phyloP scores from a whole-genome alignment of 257 asterid genomes.

The Lantana camara region DNA sequence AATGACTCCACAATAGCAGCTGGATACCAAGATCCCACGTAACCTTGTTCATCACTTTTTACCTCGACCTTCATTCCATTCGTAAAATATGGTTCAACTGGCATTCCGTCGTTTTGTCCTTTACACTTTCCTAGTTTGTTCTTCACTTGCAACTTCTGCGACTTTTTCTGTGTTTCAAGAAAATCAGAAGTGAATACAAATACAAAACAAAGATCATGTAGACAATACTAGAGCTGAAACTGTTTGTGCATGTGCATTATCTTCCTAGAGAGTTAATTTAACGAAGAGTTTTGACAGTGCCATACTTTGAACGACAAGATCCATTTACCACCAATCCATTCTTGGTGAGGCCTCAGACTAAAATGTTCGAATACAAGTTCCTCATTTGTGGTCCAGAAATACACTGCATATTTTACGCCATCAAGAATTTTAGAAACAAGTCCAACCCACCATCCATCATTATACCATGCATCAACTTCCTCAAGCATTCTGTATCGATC shows the following conservation, averaged over 20 bases:
- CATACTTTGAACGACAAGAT: constrained; percentile 43
- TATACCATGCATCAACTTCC: constrained; percentile 70
- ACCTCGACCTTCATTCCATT: constrained; percentile 54
- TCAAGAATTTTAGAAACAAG: constrained; percentile 50
- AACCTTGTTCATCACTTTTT: constrained; percentile 45
- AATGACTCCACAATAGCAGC: constrained; percentile 36
- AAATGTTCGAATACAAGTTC: constrained; percentile 43
- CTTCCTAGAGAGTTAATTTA: background rate
- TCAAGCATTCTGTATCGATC: constrained; percentile 51
- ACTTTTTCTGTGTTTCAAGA: constrained; percentile 45
- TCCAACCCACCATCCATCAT: constrained; percentile 87
- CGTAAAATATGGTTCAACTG: constrained; percentile 27
- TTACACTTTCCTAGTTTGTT: constrained; percentile 33
- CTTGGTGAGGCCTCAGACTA: constrained; percentile 65
- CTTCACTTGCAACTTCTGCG: constrained; percentile 42
- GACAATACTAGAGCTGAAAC: background rate
- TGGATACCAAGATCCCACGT: constrained; percentile 56
- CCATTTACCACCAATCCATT: constrained; percentile 72
- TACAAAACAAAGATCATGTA: background rate
- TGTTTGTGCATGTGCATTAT: background rate
- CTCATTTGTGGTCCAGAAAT: constrained; percentile 60
- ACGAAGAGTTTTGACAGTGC: too few species aligned
- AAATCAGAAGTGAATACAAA: background rate
- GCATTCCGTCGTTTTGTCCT: constrained; percentile 26
- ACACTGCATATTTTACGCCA: constrained; percentile 45